Evolutionary conservation across 2,329 filamentous ascomycete genomes (phyloP).

Genomic region (Botryosphaeria dothidea): DNA sequence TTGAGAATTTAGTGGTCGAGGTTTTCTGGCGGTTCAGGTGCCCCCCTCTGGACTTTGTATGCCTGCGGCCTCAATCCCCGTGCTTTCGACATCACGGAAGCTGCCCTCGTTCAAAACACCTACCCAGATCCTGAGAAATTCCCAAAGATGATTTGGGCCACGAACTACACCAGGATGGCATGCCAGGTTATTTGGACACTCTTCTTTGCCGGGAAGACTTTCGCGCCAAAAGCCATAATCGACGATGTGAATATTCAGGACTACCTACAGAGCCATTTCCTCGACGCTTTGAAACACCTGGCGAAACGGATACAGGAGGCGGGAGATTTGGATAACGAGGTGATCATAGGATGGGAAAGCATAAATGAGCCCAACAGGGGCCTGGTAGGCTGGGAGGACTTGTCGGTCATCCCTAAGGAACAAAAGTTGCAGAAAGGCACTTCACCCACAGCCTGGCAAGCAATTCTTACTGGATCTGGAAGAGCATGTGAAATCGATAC

Average conservation of each 20-base stretch:
- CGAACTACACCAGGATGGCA: conserved; percentile 87
- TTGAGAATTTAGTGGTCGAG: conserved; percentile 72
- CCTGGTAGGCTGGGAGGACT: conserved; percentile 77
- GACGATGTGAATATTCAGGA: conserved; percentile 96
- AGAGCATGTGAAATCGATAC: conserved; percentile 85
- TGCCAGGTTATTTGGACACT: conserved; percentile 90
- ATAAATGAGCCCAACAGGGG: conserved; percentile 94
- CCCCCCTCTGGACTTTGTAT: conserved; percentile 97
- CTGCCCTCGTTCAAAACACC: conserved; percentile 92
- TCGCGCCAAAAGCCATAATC: conserved; percentile 94
- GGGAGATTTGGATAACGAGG: conserved; percentile 80
- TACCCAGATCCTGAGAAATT: conserved; percentile 82
- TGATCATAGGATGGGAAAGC: conserved; percentile 94
- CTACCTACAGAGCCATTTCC: conserved; percentile 84
- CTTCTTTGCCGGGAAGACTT: conserved; percentile 88
- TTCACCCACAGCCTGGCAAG: conserved; percentile 91
- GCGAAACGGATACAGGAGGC: conserved; percentile 85
- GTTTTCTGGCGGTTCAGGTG: conserved; percentile 90
- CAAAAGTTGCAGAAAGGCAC: conserved; percentile 92
- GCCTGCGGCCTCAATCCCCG: conserved; percentile 88
- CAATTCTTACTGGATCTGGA: conserved; percentile 87
- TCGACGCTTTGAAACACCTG: conserved; percentile 76
- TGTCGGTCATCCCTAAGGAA: conserved; percentile 78
- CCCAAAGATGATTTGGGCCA: conserved; percentile 99
- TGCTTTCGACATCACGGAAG: conserved; percentile 82